A percentile compares a stretch with the other conserved stretches of the same genome.
These are phyloP conservation scores for Xylaria flabelliformis DNA, from an alignment of 495 filamentous ascomycete genomes.

Conservation along the genomic window DNA sequence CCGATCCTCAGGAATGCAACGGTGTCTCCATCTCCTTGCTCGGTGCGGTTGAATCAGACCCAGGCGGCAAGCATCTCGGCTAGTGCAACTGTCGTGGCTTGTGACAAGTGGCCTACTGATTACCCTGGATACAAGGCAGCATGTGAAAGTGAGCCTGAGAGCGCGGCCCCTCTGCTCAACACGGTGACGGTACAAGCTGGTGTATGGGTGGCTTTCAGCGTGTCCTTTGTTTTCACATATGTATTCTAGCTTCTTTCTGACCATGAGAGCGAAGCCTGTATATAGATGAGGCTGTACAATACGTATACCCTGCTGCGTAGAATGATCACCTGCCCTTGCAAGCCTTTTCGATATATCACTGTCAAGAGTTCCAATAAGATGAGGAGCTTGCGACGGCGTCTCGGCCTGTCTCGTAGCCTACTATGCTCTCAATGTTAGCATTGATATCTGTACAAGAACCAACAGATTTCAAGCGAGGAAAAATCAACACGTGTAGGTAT, in stretches of 20 bases:
- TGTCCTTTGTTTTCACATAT: not conserved
- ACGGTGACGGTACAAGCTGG: not conserved
- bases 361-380: no score
- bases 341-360: no score
- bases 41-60: not conserved
- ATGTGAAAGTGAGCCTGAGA: not conserved
- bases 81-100: not conserved
- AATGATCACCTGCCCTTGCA: no score
- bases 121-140: not conserved
- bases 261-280: no score
- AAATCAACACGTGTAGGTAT: no score
- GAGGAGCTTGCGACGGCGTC: no score
- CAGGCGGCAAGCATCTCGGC: not conserved
- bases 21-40: not conserved
- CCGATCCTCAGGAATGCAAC: not conserved
- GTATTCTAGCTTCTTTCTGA: conserved; percentile 1
- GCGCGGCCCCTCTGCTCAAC: not conserved
- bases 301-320: no score
- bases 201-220: not conserved
- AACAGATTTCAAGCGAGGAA: no score
- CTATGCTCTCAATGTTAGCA: no score
- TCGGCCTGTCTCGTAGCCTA: no score
- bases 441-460: not conserved
- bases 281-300: no score
- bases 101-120: not conserved